phyloP scores from a whole-genome alignment of 257 asterid species.

The Fraxinus pennsylvanica region DNA sequence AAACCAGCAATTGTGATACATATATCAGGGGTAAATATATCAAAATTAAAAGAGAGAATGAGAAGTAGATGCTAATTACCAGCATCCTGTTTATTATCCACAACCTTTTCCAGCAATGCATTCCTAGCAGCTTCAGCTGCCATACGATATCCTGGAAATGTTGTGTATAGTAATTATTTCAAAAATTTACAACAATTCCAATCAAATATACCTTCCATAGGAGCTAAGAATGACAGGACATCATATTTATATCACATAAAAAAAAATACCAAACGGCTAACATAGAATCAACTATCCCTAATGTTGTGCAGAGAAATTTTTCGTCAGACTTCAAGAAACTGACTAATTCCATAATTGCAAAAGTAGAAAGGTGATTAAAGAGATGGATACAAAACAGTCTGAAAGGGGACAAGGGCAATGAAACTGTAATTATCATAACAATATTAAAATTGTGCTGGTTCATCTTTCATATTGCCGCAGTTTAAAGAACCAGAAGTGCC shows the following conservation, averaged over 20 bases:
- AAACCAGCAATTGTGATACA: not conserved
- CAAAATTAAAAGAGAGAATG: not conserved
- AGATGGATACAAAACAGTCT: not conserved
- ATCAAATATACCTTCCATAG: not conserved
- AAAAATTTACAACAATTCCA: not conserved
- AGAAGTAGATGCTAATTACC: constrained; percentile 42
- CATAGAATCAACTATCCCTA: not conserved
- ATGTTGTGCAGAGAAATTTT: not conserved
- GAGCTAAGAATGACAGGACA: not conserved
- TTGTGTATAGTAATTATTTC: not conserved
- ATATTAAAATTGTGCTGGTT: not conserved
- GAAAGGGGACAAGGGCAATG: not conserved
- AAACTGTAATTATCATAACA: not conserved
- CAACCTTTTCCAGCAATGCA: constrained; percentile 78
- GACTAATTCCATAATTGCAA: not conserved
- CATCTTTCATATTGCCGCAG: not conserved
- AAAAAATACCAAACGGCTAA: not conserved
- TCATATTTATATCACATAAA: not conserved
- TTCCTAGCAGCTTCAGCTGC: constrained; percentile 87
- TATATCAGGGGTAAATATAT: not conserved
- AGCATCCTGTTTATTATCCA: constrained; percentile 83
- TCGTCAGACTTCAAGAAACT: not conserved
- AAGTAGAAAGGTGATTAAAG: not conserved
- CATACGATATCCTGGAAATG: constrained; percentile 76
- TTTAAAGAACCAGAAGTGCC: not conserved